Evolutionary conservation across 2,329 filamentous ascomycete genomes (phyloP).

Genomic region (Fusarium haematococcum): DNA sequence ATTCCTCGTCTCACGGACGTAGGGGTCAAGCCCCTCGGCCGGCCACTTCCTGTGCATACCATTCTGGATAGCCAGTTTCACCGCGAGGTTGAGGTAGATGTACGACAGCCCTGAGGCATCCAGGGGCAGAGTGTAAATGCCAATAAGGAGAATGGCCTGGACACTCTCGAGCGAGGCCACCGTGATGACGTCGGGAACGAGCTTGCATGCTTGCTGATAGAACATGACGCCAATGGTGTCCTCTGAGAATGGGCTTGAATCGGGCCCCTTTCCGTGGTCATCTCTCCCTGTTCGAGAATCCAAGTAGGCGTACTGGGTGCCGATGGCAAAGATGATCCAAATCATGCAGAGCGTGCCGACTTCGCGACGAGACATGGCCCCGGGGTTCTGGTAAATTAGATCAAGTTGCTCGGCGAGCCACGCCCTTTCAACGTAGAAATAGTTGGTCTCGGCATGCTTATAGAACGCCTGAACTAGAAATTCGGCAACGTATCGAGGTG

Average conservation of each 20-base stretch:
- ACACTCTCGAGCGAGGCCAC: constrained; percentile 68
- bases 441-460: constrained; percentile 60
- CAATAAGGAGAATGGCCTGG: constrained; percentile 67
- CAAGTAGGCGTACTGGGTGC: constrained; percentile 63
- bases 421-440: constrained; percentile 59
- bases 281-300: constrained; percentile 47
- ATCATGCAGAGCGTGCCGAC: constrained; percentile 58
- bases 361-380: constrained; percentile 53
- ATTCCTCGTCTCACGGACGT: constrained; percentile 64
- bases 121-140: constrained; percentile 65
- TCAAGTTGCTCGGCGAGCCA: constrained; percentile 58
- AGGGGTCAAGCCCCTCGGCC: constrained; percentile 59
- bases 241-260: constrained; percentile 54
- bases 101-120: constrained; percentile 68
- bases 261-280: constrained; percentile 33
- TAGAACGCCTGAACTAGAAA: constrained; percentile 62
- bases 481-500: constrained; percentile 59
- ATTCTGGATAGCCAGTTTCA: constrained; percentile 70
- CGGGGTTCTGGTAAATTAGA: constrained; percentile 54
- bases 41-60: constrained; percentile 68
- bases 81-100: constrained; percentile 66
- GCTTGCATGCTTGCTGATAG: constrained; percentile 66
- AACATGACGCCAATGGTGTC: constrained; percentile 67
- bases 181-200: constrained; percentile 68
- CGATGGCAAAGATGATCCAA: constrained; percentile 61